These are phyloP conservation scores for Magnaporthales sp. DNA, from an alignment of 2,329 filamentous ascomycete genomes.

Conservation along the genomic window DNA sequence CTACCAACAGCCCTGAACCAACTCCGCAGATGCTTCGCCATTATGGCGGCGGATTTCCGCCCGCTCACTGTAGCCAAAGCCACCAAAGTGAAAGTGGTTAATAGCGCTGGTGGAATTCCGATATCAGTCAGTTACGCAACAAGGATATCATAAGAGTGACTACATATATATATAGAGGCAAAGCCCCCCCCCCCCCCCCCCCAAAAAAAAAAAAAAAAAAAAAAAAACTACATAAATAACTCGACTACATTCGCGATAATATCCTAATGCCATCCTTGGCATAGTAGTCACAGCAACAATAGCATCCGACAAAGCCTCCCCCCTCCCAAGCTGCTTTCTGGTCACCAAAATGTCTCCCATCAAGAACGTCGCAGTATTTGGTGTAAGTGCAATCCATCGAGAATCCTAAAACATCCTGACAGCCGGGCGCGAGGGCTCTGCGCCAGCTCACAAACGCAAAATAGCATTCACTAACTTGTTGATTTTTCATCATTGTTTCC, in stretches of 20 bases:
- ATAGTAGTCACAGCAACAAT: not conserved
- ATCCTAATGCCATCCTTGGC: not conserved
- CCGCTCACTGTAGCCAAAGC: not conserved
- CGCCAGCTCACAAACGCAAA: not conserved
- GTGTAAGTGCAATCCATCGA: constrained; percentile 8
- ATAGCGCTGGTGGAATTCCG: not conserved
- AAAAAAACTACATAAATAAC: not conserved
- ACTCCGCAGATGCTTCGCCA: not conserved
- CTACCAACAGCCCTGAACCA: not conserved
- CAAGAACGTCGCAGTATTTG: constrained; percentile 12
- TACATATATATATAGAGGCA: not conserved
- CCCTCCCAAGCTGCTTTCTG: no score
- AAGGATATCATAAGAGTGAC: not conserved
- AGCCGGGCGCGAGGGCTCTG: no score
- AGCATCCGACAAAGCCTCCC: no score
- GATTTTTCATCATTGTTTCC: no score
- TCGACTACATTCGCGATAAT: not conserved
- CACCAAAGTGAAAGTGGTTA: not conserved
- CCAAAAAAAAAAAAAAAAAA: no score
- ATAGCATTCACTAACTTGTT: not conserved
- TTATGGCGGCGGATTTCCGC: not conserved
- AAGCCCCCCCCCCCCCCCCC: no score
- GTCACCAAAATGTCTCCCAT: constrained; percentile 4
- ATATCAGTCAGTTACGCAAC: no score
- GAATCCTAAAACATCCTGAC: not conserved